These are phyloP conservation scores for Cladosporium sp. DNA, from an alignment of 2,329 filamentous ascomycete species.

Conservation along the genomic window DNA sequence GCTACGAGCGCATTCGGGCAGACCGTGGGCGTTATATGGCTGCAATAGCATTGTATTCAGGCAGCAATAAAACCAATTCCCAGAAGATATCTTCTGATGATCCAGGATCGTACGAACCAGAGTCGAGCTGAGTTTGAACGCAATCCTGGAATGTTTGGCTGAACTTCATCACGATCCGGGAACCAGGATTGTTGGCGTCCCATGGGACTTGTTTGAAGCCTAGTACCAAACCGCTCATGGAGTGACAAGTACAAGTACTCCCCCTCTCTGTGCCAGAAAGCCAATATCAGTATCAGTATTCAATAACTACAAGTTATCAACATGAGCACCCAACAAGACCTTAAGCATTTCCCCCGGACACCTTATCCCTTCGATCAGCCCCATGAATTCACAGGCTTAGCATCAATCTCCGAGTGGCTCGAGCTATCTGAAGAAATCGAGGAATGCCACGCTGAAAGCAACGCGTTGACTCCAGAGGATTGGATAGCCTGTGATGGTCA, in stretches of 20 bases:
- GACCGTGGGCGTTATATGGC: background rate
- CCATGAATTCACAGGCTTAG: background rate
- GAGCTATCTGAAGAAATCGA: background rate
- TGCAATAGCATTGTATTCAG: too few relatives aligned
- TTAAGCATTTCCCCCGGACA: background rate
- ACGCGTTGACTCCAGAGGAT: background rate
- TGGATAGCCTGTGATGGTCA: background rate
- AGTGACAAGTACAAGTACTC: background rate
- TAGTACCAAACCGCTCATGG: too few relatives aligned
- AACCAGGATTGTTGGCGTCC: too few relatives aligned
- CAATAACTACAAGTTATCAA: background rate
- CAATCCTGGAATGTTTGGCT: too few relatives aligned
- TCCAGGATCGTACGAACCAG: too few relatives aligned
- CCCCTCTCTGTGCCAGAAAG: background rate
- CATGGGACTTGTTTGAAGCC: too few relatives aligned
- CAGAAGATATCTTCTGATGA: too few relatives aligned
- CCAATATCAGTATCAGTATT: background rate
- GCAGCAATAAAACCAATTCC: too few relatives aligned
- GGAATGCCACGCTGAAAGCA: background rate
- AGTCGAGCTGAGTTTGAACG: too few relatives aligned
- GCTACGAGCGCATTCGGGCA: background rate
- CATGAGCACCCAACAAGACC: background rate
- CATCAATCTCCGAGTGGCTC: background rate
- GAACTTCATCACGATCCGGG: too few relatives aligned
- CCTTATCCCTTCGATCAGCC: background rate